A percentile compares a stretch with the other conserved stretches of the same genome.
Conservation (phyloP, 179 eudicot genomes). For the Amaranthus tricolor region DNA sequence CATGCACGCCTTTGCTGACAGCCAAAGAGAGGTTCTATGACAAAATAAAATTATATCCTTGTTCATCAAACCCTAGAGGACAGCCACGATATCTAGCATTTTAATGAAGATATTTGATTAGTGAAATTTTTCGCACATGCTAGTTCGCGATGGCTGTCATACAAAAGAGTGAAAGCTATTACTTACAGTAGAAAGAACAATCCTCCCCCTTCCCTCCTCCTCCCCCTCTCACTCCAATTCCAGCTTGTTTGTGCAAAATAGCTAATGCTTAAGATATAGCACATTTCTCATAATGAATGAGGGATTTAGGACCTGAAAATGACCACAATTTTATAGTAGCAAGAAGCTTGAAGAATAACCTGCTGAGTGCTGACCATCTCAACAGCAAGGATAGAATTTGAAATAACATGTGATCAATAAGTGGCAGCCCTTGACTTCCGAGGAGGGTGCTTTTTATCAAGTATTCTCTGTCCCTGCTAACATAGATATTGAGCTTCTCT, state of each 20-base stretch:
- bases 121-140: not conserved
- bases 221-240: not conserved
- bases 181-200: not conserved
- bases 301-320: no score
- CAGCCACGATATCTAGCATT: not conserved
- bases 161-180: not conserved
- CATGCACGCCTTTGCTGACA: not conserved
- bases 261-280: not conserved
- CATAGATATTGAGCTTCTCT: not conserved
- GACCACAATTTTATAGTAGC: not conserved
- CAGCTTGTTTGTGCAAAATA: not conserved
- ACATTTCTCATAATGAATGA: not conserved
- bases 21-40: not conserved
- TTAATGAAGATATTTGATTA: not conserved
- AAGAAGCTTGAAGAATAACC: not conserved
- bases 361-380: not conserved
- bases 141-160: not conserved
- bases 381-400: not conserved
- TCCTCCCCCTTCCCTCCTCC: not conserved
- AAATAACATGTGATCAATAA: no score
- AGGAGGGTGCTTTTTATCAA: not conserved
- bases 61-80: not conserved
- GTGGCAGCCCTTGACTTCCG: not conserved
- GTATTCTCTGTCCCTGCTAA: not conserved
- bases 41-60: not conserved